These are phyloP conservation scores for Gracilaria gracilis DNA, from an alignment of 23 red algal genomes.

Conservation along the genomic window DNA sequence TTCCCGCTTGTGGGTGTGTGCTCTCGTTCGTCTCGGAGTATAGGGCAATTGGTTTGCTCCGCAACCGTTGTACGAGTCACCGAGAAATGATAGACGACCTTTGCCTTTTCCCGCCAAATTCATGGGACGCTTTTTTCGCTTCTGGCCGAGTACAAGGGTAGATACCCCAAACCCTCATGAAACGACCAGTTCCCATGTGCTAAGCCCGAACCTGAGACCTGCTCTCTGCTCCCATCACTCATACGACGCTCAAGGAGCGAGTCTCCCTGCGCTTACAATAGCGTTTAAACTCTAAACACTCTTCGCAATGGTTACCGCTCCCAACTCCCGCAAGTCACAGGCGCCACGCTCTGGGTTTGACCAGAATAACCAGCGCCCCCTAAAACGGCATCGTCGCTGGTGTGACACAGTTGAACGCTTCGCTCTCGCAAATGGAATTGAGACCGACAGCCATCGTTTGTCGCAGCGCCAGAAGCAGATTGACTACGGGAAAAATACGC, in stretches of 20 bases:
- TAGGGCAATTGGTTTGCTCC: no score
- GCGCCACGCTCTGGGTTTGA: background rate
- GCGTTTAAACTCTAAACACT: background rate
- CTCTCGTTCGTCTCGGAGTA: no score
- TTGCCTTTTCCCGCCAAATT: conserved; percentile 25
- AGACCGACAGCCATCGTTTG: conserved; percentile 67
- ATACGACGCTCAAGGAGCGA: background rate
- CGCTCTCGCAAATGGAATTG: conserved; percentile 71
- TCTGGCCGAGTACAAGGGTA: no score
- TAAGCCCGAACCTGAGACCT: background rate
- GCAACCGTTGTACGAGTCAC: no score
- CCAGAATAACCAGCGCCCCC: background rate
- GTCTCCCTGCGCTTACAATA: background rate
- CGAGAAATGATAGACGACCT: no score
- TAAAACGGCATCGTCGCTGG: conserved; percentile 48
- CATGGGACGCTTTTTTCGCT: background rate
- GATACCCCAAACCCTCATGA: no score
- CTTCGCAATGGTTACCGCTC: background rate
- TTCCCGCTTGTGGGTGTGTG: no score
- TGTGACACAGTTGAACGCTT: conserved; percentile 32
- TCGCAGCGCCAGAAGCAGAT: conserved; percentile 86
- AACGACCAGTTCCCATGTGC: background rate
- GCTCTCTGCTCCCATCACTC: background rate
- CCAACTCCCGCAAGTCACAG: background rate
- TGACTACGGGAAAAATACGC: conserved; percentile 85